phyloP scores from a whole-genome alignment of 176 grass and related monocot species.

The Poa pratensis region DNA sequence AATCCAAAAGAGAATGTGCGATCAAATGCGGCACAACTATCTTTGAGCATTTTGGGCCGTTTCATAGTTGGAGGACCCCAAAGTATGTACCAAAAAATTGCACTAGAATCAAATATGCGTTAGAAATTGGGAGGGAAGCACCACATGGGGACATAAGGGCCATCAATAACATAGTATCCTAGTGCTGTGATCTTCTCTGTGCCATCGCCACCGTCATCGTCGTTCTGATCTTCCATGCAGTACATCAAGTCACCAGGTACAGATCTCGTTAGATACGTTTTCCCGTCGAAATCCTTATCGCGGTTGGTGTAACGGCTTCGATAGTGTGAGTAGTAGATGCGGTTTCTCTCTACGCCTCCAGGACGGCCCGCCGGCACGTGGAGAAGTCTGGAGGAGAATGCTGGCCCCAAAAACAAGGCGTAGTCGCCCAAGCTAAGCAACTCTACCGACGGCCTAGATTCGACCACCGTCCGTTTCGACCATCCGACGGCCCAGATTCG shows the following conservation, averaged over 20 bases:
- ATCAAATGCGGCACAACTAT: too few species aligned
- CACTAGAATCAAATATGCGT: not conserved
- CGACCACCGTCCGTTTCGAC: too few species aligned
- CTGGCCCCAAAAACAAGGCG: not conserved
- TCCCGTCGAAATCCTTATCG: not conserved
- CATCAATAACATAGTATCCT: not conserved
- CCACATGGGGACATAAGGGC: not conserved
- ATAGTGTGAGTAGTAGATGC: not conserved
- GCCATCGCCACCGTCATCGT: fast-evolving
- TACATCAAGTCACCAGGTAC: not conserved
- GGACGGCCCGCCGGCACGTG: not conserved
- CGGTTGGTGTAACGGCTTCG: not conserved
- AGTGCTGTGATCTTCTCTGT: not conserved
- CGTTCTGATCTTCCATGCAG: not conserved
- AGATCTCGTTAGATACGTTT: not conserved
- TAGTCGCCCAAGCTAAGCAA: not conserved
- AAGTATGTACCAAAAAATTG: not conserved
- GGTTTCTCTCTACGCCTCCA: not conserved
- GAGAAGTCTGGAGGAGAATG: not conserved
- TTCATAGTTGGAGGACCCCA: not conserved
- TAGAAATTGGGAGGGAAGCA: not conserved
- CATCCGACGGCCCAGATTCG: too few species aligned
- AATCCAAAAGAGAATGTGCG: too few species aligned
- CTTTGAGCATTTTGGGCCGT: too few species aligned
- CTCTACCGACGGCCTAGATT: not conserved